Evolutionary conservation across 2,329 filamentous ascomycete genomes (phyloP), one percentile per base, ranked within the genome.

Genomic region (Fusarium praegraminearum): DNA sequence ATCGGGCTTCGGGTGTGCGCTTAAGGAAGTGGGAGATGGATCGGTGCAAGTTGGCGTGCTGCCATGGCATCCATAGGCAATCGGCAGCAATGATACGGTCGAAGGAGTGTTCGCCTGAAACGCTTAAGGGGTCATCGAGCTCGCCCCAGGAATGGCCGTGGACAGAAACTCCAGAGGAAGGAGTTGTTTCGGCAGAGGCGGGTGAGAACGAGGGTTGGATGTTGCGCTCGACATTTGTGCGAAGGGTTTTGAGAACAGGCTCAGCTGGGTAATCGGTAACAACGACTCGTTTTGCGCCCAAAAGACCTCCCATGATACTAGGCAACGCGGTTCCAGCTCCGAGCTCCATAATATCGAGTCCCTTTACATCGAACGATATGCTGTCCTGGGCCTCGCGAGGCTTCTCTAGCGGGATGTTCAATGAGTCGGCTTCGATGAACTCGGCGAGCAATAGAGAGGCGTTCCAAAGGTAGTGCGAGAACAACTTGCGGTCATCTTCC

Each of bases 391-490:
- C 43, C 33, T 65, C 59, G 12, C 70, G 60, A 8, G 67, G 47
- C 43, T 56, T 61, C 24, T 71, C 63, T 10, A 73, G 67, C 11
- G 57, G 44, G 11, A 65, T 44, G 16, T 70, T 71, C 24, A 86
- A 71, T 8, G 82, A 80, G 43, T 82, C 84, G 10, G 81, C 81
- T 76, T 89, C 87, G 57, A 89, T 79, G 30, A 87, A 79, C 77
- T 88, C 86, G 11, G 85, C 86, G 2, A 88, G 80, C 67, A 86
- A 77, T 49, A 89, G 77, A 20, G 82, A 84, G 9, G 90, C 84
- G 78, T 93, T 93, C 91, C 91, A 93, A 28, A 93, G 79, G 77
- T 90, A 92, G 76, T 93, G 91, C 65, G 89, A 88, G 76, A 92
- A 93, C 45, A 93, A 83, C 22, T 79, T 77, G 51, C 89, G 80